phyloP scores from a whole-genome alignment of 371 early-diverging fungal genomes.

The Rhizopus arrhizus region DNA sequence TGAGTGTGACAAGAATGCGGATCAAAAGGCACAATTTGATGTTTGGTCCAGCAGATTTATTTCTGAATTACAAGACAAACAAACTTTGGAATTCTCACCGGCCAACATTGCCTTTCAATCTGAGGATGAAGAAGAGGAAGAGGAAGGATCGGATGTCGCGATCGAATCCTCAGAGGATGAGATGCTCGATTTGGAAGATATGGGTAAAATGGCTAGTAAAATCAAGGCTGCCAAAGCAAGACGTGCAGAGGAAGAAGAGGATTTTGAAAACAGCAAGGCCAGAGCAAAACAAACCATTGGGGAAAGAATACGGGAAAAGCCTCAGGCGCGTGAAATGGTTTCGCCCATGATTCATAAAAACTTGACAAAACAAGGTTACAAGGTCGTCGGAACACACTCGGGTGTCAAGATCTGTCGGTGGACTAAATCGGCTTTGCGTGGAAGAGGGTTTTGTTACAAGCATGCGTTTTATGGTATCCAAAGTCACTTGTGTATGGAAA shows the following conservation, averaged over 20 bases:
- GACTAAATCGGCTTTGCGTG: conserved; percentile 79
- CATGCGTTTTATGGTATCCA: conserved; percentile 75
- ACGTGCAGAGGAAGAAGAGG: conserved; percentile 62
- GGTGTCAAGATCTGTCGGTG: conserved; percentile 85
- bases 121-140: conserved; percentile 54
- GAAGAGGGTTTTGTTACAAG: conserved; percentile 83
- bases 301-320: conserved; percentile 27
- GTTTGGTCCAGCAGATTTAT: conserved; percentile 57
- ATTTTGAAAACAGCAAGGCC: conserved; percentile 49
- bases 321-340: conserved; percentile 73
- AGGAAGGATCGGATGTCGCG: conserved; percentile 32
- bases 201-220: conserved; percentile 68
- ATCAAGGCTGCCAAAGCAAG: conserved; percentile 59
- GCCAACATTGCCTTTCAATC: conserved; percentile 58
- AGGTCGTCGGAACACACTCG: conserved; percentile 77
- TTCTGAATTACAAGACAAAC: conserved; percentile 51
- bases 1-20: conserved; percentile 69
- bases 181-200: conserved; percentile 79
- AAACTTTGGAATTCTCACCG: conserved; percentile 44
- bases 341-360: conserved; percentile 74
- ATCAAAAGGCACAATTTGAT: conserved; percentile 61
- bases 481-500: conserved; percentile 72
- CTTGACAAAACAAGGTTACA: conserved; percentile 81
- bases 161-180: conserved; percentile 53
- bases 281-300: conserved; percentile 51